These are phyloP conservation scores for Yarrowia porcina DNA, from an alignment of 805 yeast species.

Conservation along the genomic window DNA sequence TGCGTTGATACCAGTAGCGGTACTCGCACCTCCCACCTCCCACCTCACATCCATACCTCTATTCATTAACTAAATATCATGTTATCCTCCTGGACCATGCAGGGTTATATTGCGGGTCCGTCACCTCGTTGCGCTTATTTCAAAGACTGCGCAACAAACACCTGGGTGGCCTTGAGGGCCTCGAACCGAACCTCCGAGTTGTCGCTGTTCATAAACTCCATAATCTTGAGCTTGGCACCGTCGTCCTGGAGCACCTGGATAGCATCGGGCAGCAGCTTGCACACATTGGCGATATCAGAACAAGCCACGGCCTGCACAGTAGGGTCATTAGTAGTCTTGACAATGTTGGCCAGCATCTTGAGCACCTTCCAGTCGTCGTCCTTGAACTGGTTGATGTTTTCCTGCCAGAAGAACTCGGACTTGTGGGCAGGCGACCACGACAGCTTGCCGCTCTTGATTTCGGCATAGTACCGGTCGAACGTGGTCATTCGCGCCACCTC, in stretches of 20 bases:
- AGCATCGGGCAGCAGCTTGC: slow-evolving; percentile 61
- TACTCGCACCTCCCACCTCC: too few species aligned
- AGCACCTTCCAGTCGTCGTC: slow-evolving; percentile 72
- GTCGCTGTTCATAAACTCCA: slow-evolving; percentile 75
- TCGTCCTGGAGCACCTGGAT: slow-evolving; percentile 50
- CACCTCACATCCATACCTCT: slow-evolving; percentile 13
- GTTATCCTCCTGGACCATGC: background rate
- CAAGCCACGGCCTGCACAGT: slow-evolving; percentile 56
- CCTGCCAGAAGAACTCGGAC: slow-evolving; percentile 85
- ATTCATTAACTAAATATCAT: slow-evolving; percentile 17
- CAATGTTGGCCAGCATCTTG: slow-evolving; percentile 51
- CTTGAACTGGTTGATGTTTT: slow-evolving; percentile 72
- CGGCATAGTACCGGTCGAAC: slow-evolving; percentile 86
- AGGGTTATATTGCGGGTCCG: background rate
- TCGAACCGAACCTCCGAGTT: slow-evolving; percentile 90
- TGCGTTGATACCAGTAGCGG: too few species aligned
- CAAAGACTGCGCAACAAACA: slow-evolving; percentile 80
- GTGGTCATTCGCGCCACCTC: slow-evolving; percentile 79
- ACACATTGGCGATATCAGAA: slow-evolving; percentile 61
- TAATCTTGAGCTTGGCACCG: slow-evolving; percentile 72
- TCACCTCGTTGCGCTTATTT: slow-evolving; percentile 34
- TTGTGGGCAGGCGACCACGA: slow-evolving; percentile 92
- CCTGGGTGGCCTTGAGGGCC: slow-evolving; percentile 94
- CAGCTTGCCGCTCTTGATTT: slow-evolving; percentile 71
- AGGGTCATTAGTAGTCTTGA: slow-evolving; percentile 36